phyloP scores from a whole-genome alignment of 2,329 filamentous ascomycete genomes.

The Alternaria longipes region DNA sequence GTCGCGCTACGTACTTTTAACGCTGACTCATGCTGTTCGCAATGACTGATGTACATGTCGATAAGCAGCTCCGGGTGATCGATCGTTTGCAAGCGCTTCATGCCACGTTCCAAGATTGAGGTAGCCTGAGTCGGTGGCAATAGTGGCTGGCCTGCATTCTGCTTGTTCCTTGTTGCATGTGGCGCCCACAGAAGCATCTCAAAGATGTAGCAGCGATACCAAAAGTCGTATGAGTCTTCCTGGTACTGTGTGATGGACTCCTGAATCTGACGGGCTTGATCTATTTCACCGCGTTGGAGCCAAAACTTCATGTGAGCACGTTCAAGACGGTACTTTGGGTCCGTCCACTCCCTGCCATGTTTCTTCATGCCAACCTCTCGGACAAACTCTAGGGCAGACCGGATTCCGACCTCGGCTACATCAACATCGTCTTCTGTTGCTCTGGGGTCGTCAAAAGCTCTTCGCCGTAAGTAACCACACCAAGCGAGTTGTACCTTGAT shows the following conservation, averaged over 20 bases:
- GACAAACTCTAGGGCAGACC: constrained; percentile 85
- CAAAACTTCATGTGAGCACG: constrained; percentile 92
- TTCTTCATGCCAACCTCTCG: constrained; percentile 78
- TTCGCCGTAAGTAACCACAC: constrained; percentile 91
- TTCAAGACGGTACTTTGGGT: constrained; percentile 87
- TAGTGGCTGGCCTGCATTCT: constrained; percentile 58
- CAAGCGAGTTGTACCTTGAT: constrained; percentile 92
- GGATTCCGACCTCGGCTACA: constrained; percentile 87
- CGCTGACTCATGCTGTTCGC: constrained; percentile 88
- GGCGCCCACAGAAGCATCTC: constrained; percentile 79
- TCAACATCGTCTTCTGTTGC: constrained; percentile 81
- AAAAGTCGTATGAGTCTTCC: constrained; percentile 87
- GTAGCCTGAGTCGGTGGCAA: constrained; percentile 77
- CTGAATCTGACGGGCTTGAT: constrained; percentile 81
- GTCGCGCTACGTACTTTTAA: constrained; percentile 77
- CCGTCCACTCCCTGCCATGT: constrained; percentile 78
- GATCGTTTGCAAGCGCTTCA: constrained; percentile 66
- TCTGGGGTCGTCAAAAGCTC: constrained; percentile 76
- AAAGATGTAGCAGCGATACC: constrained; percentile 91
- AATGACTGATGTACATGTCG: constrained; percentile 79
- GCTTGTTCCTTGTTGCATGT: constrained; percentile 61
- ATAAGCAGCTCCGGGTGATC: constrained; percentile 82
- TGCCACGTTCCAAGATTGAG: constrained; percentile 76
- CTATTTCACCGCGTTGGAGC: constrained; percentile 80
- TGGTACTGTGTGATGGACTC: constrained; percentile 74